phyloP scores from a whole-genome alignment of 805 yeast species.

The Cyberlindnera petersonii region DNA sequence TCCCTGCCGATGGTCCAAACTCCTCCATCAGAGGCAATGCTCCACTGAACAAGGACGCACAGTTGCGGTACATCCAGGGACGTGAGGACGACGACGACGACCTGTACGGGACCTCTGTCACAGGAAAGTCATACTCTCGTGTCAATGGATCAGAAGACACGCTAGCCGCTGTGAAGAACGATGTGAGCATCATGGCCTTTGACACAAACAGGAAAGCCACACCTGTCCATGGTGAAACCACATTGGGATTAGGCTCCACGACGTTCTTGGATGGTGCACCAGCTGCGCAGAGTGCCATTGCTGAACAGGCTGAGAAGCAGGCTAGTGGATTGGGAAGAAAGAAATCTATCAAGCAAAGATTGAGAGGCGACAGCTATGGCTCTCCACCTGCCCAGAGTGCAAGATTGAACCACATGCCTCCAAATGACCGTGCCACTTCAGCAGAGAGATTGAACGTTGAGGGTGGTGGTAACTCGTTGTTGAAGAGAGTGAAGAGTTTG shows the following conservation, averaged over 20 bases:
- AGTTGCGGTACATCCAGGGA: slow-evolving; percentile 77
- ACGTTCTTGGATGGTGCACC: slow-evolving; percentile 97
- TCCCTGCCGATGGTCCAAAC: slow-evolving; percentile 95
- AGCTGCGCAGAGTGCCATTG: slow-evolving; percentile 53
- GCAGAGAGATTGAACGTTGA: slow-evolving; percentile 21
- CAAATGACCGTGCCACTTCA: slow-evolving; percentile 1
- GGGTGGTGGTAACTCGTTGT: slow-evolving; percentile 49
- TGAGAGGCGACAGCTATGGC: slow-evolving; percentile 29
- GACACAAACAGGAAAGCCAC: slow-evolving; percentile 66
- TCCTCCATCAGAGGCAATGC: slow-evolving; percentile 71
- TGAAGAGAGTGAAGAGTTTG: slow-evolving; percentile 85
- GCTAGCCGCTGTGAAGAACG: slow-evolving; percentile 46
- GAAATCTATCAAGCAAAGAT: slow-evolving; percentile 74
- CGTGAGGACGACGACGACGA: slow-evolving; percentile 46
- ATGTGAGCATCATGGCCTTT: slow-evolving; percentile 51
- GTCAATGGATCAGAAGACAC: slow-evolving; percentile 18
- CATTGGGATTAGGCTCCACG: slow-evolving; percentile 86
- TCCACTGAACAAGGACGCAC: slow-evolving; percentile 53
- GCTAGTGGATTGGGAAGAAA: slow-evolving; percentile 65
- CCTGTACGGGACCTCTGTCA: slow-evolving; percentile 24
- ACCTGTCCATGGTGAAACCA: slow-evolving; percentile 80
- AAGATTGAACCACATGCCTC: slow-evolving; percentile 1
- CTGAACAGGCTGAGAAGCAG: slow-evolving; percentile 33
- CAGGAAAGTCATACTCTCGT: slow-evolving; percentile 12
- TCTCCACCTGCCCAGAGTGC: slow-evolving; percentile 9